These are phyloP conservation scores for Penicillium nordicum DNA, from an alignment of 2,329 filamentous ascomycete species.

Conservation along the genomic window DNA sequence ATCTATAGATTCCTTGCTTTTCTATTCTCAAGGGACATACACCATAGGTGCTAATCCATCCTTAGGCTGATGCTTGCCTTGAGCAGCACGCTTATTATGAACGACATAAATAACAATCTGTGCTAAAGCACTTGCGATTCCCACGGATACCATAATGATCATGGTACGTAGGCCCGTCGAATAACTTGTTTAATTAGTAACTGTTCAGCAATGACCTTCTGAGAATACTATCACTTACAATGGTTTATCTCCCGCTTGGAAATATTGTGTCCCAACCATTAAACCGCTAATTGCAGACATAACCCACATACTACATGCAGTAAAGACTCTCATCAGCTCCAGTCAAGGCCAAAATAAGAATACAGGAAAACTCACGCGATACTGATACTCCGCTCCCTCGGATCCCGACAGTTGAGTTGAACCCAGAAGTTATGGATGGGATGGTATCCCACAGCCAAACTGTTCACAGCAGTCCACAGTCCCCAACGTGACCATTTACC, in stretches of 20 bases:
- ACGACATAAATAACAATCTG: neutral
- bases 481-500: slow-evolving; percentile 1
- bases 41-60: neutral
- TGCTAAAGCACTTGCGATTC: neutral
- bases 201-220: neutral
- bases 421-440: neutral
- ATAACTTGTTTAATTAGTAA: neutral
- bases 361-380: neutral
- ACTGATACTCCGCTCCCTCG: neutral
- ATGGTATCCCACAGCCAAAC: neutral
- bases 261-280: neutral
- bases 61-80: neutral
- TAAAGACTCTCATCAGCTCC: neutral
- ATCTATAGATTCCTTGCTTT: neutral
- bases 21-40: neutral
- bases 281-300: neutral
- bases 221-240: neutral
- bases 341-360: neutral
- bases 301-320: neutral
- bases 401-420: neutral
- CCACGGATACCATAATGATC: neutral
- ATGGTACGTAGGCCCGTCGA: neutral
- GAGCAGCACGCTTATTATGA: neutral
- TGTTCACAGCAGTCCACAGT: neutral
- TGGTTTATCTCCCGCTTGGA: neutral